phyloP scores from a whole-genome alignment of 441 rosid genomes.

The Adansonia grandidieri region DNA sequence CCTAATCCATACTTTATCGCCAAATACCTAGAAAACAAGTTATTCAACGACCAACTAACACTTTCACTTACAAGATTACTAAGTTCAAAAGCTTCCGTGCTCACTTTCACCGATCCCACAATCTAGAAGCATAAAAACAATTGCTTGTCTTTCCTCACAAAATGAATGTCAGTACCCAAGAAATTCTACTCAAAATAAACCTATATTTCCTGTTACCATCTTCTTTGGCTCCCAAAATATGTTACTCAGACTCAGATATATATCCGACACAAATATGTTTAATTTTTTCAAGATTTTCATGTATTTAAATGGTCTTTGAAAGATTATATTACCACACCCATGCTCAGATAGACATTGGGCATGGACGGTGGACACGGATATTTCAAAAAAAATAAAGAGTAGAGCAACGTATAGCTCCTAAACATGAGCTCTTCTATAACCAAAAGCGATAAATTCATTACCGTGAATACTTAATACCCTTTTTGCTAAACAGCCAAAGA shows the following conservation, averaged over 20 bases:
- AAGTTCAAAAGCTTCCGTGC: background rate
- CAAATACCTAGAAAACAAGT: background rate
- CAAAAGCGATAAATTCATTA: background rate
- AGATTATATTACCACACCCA: no score
- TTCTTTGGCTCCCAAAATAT: background rate
- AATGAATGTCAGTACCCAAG: background rate
- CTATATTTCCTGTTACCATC: background rate
- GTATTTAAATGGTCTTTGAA: no score
- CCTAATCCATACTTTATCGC: background rate
- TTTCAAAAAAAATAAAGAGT: no score
- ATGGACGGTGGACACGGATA: no score
- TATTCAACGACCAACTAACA: background rate
- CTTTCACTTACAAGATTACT: background rate
- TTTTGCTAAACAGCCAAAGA: background rate
- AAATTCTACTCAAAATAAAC: slow-evolving; percentile 7
- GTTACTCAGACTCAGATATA: no score
- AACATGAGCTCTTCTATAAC: background rate
- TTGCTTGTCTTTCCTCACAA: background rate
- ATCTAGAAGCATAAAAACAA: background rate
- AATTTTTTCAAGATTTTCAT: no score
- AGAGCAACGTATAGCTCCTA: background rate
- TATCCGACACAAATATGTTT: no score
- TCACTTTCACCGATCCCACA: background rate
- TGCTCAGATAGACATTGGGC: no score
- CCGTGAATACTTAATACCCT: background rate